Percentiles rank a stretch among this genome's conserved stretches.
phyloP scores from a whole-genome alignment of 2,329 filamentous ascomycete genomes.

The Fusarium zealandicum region DNA sequence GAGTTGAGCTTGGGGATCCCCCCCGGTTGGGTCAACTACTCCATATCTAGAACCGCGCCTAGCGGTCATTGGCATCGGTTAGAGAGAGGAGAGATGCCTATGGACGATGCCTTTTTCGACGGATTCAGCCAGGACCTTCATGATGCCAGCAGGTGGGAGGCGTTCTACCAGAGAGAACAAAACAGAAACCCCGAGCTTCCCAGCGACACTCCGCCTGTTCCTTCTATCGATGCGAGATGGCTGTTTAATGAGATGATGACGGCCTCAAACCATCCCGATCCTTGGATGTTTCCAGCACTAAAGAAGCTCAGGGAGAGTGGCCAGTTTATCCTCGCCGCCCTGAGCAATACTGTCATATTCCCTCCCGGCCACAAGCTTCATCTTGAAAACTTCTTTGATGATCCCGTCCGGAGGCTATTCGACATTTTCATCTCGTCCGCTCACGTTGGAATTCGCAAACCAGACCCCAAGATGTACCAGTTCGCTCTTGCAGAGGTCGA shows the following conservation, averaged over 20 bases:
- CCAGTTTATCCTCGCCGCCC: conserved; percentile 76
- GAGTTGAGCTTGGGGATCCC: conserved; percentile 80
- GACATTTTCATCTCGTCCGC: conserved; percentile 89
- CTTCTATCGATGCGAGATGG: conserved; percentile 76
- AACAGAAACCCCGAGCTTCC: conserved; percentile 51
- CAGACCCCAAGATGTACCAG: conserved; percentile 81
- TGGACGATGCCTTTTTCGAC: conserved; percentile 78
- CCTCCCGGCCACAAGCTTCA: conserved; percentile 76
- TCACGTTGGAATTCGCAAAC: conserved; percentile 87
- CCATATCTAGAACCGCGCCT: conserved; percentile 80
- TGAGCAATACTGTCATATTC: conserved; percentile 91
- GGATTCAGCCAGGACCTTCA: conserved; percentile 79
- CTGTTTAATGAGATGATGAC: conserved; percentile 95
- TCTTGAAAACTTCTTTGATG: conserved; percentile 54
- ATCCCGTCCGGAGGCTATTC: conserved; percentile 72
- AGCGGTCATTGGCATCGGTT: conserved; percentile 87
- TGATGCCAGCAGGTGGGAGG: conserved; percentile 70
- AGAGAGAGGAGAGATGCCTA: conserved; percentile 80
- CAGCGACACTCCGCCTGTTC: conserved; percentile 65
- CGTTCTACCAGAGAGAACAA: conserved; percentile 62
- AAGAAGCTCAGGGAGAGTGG: conserved; percentile 69
- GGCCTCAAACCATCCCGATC: conserved; percentile 73
- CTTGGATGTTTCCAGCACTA: conserved; percentile 87
- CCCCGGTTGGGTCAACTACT: conserved; percentile 88
- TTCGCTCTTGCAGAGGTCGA: conserved; percentile 73